Conservation (phyloP, 2,329 filamentous ascomycete species). For the Fusarium liriodendri region DNA sequence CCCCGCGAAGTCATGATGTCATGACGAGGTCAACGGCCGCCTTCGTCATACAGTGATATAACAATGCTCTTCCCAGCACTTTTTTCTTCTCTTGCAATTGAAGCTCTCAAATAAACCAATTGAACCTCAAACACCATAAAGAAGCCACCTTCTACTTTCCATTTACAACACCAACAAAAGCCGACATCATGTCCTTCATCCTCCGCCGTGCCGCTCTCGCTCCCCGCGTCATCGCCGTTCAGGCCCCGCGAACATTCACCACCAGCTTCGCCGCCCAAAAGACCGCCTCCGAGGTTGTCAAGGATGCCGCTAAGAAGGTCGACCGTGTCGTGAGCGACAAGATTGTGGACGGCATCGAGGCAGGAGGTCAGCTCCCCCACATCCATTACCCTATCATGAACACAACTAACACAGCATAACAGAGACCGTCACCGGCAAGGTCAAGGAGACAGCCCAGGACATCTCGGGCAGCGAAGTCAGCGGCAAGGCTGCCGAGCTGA, state of each 20-base stretch:
- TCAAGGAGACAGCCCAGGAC: constrained; percentile 57
- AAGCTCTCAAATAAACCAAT: constrained; percentile 17
- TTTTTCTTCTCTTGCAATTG: not conserved
- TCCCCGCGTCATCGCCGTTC: constrained; percentile 52
- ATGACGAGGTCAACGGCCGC: constrained; percentile 32
- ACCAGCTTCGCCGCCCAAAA: constrained; percentile 59
- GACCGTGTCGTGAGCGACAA: constrained; percentile 71
- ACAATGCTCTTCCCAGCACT: not conserved
- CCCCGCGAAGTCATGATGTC: constrained; percentile 43
- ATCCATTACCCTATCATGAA: not conserved
- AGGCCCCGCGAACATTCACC: constrained; percentile 62
- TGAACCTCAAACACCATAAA: not conserved
- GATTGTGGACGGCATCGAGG: constrained; percentile 70
- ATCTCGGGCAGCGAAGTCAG: constrained; percentile 45
- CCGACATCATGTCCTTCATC: constrained; percentile 59
- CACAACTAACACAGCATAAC: constrained; percentile 11
- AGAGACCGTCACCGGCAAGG: constrained; percentile 58
- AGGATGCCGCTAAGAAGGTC: constrained; percentile 69
- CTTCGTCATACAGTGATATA: constrained; percentile 36
- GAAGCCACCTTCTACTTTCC: not conserved
- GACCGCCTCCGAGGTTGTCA: constrained; percentile 64
- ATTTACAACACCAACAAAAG: constrained; percentile 3
- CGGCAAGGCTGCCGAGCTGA: constrained; percentile 50
- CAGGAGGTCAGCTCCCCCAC: constrained; percentile 58
- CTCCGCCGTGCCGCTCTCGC: constrained; percentile 57